Percentiles rank a stretch among this genome's conserved stretches.
Evolutionary conservation across 805 yeast species (phyloP).

Genomic region (Metschnikowia henanensis): DNA sequence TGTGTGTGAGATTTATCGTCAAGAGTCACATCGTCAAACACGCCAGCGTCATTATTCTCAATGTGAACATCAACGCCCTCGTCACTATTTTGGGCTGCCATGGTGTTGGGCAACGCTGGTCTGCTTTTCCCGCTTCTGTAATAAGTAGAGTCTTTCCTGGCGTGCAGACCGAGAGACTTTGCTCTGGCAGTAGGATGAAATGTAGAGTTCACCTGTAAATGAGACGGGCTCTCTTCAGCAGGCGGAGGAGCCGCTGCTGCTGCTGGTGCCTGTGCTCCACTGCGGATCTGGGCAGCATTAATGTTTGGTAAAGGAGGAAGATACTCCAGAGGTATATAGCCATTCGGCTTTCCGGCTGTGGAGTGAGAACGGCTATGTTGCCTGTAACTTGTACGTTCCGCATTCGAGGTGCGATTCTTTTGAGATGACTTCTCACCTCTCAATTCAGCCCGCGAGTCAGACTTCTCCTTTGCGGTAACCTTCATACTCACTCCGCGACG

Average conservation of each 20-base stretch:
- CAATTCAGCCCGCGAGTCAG: slow-evolving; percentile 13
- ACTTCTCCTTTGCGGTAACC: slow-evolving; percentile 57
- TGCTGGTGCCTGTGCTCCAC: slow-evolving; percentile 18
- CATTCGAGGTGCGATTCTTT: slow-evolving; percentile 1
- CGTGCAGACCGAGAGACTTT: slow-evolving; percentile 78
- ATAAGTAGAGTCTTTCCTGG: slow-evolving; percentile 56
- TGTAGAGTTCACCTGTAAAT: slow-evolving; percentile 10
- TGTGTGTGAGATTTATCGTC: slow-evolving; percentile 33
- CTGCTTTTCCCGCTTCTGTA: slow-evolving; percentile 22
- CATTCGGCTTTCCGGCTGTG: slow-evolving; percentile 30
- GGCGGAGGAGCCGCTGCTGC: background rate
- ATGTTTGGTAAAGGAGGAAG: slow-evolving; percentile 47
- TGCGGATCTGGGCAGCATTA: slow-evolving; percentile 27
- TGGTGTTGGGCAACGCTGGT: slow-evolving; percentile 47
- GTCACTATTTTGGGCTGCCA: slow-evolving; percentile 47
- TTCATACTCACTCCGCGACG: slow-evolving; percentile 64
- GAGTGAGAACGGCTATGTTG: slow-evolving; percentile 29
- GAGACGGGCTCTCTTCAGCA: slow-evolving; percentile 1
- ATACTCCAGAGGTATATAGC: slow-evolving; percentile 43
- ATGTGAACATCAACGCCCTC: slow-evolving; percentile 29
- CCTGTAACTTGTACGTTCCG: slow-evolving; percentile 27
- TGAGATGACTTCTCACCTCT: background rate
- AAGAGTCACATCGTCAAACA: slow-evolving; percentile 58
- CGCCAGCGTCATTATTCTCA: slow-evolving; percentile 37
- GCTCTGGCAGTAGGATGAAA: slow-evolving; percentile 87